These are phyloP conservation scores for Apiospora kogelbergensis DNA, from an alignment of 2,329 filamentous ascomycete genomes.

Conservation along the genomic window DNA sequence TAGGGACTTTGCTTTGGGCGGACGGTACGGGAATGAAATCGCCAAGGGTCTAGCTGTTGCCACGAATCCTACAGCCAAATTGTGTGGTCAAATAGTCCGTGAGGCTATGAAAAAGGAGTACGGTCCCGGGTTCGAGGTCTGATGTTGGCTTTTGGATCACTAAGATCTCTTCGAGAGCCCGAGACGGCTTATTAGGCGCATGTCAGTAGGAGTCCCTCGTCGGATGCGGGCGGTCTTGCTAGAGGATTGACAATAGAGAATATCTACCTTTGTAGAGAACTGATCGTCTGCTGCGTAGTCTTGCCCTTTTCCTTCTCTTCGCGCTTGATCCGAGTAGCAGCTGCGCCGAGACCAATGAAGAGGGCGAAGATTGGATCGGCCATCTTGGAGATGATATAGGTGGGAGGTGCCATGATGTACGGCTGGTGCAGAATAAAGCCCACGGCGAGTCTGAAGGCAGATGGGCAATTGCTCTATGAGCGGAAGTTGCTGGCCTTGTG, in stretches of 20 bases:
- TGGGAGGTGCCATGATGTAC: slow-evolving; percentile 48
- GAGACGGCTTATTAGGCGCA: background rate
- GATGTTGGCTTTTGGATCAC: slow-evolving; percentile 16
- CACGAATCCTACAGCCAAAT: slow-evolving; percentile 67
- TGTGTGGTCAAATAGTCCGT: slow-evolving; percentile 68
- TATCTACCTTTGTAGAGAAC: slow-evolving; percentile 43
- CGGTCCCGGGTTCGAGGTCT: slow-evolving; percentile 47
- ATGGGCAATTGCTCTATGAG: background rate
- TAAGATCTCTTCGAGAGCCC: slow-evolving; percentile 4
- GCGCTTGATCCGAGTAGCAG: slow-evolving; percentile 57
- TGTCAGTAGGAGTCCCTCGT: background rate
- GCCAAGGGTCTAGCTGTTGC: slow-evolving; percentile 64
- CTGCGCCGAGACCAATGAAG: slow-evolving; percentile 55
- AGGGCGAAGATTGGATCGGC: slow-evolving; percentile 61
- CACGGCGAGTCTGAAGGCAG: background rate
- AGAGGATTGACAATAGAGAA: background rate
- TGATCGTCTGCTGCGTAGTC: slow-evolving; percentile 50
- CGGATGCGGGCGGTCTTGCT: background rate
- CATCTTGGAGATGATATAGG: slow-evolving; percentile 60
- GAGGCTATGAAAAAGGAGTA: slow-evolving; percentile 71
- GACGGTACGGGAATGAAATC: slow-evolving; percentile 64
- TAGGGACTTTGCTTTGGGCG: slow-evolving; percentile 62
- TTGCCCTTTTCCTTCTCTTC: slow-evolving; percentile 60
- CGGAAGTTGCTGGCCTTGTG: background rate
- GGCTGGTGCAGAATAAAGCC: background rate